Evolutionary conservation across 108 stramenopile species (phyloP).

Genomic region (Nitzschia sp.): DNA sequence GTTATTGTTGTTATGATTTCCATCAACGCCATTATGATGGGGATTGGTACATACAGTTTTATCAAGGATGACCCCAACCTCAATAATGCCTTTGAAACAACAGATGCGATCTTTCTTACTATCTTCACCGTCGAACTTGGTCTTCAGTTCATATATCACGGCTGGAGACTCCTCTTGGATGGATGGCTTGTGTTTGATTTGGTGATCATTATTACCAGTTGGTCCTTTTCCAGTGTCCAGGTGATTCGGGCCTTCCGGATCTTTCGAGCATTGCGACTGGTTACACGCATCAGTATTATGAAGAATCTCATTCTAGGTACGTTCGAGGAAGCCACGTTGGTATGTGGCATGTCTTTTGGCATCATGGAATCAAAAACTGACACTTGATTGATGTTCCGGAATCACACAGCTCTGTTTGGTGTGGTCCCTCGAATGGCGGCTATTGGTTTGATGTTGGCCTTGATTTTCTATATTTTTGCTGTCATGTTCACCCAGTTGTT

Average conservation of each 20-base stretch:
- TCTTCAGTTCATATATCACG: conserved; percentile 59
- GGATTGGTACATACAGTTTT: conserved; percentile 64
- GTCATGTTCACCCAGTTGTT: conserved; percentile 72
- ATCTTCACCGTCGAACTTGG: conserved; percentile 70
- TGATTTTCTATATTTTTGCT: conserved; percentile 66
- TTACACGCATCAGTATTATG: conserved; percentile 70
- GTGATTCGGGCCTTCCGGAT: conserved; percentile 78
- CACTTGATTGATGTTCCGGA: too few relatives aligned
- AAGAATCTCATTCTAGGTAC: conserved; percentile 55
- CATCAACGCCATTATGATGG: conserved; percentile 79
- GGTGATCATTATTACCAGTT: conserved; percentile 58
- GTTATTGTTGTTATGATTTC: conserved; percentile 53
- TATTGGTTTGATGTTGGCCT: conserved; percentile 43
- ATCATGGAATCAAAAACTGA: too few relatives aligned
- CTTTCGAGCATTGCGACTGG: conserved; percentile 69
- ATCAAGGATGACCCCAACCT: conserved; percentile 40
- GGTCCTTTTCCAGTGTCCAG: conserved; percentile 59
- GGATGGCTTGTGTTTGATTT: conserved; percentile 76
- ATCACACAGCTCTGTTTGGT: conserved; percentile 48
- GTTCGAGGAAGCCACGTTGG: background rate
- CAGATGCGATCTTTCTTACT: conserved; percentile 56
- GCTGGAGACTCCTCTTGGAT: conserved; percentile 52
- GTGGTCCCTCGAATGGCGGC: conserved; percentile 67
- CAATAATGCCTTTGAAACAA: conserved; percentile 37
- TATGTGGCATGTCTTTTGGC: too few relatives aligned